These are phyloP conservation scores for Xerophyta viscosa DNA, from an alignment of 106 monocot species.

Conservation along the genomic window DNA sequence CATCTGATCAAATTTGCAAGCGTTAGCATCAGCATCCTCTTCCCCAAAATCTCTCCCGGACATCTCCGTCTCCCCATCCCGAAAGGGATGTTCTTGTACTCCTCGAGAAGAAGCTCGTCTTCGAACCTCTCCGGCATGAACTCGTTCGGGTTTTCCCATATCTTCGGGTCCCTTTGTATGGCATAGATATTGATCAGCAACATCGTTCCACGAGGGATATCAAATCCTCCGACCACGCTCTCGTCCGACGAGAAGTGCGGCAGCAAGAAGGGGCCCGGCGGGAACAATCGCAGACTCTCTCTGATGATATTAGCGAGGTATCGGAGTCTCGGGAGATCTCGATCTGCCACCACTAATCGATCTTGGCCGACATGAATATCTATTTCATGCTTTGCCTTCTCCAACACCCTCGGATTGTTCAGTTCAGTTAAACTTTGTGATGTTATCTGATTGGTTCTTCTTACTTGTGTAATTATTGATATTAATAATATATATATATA, in stretches of 20 bases:
- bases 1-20: slow-evolving; percentile 3
- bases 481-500: too few relatives aligned
- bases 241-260: slow-evolving; percentile 22
- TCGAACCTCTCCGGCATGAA: slow-evolving; percentile 13
- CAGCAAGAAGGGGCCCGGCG: slow-evolving; percentile 8
- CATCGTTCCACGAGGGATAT: slow-evolving; percentile 23
- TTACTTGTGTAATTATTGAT: too few relatives aligned
- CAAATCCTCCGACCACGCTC: slow-evolving; percentile 8
- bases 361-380: background rate
- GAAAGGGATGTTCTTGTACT: slow-evolving; percentile 1
- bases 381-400: background rate
- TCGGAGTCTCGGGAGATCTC: background rate
- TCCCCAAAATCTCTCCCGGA: slow-evolving; percentile 2
- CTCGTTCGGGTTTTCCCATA: slow-evolving; percentile 18
- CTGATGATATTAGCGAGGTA: background rate
- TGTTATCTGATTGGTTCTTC: too few relatives aligned
- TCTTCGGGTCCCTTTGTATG: slow-evolving; percentile 23
- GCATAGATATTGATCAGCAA: slow-evolving; percentile 17
- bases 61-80: slow-evolving; percentile 9
- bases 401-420: background rate
- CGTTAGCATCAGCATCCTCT: background rate
- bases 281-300: slow-evolving; percentile 12
- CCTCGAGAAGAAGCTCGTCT: background rate
- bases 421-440: too few relatives aligned
- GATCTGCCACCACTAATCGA: background rate